Conservation (phyloP, 2,329 filamentous ascomycete genomes). For the Drechslerella coelobrocha region DNA sequence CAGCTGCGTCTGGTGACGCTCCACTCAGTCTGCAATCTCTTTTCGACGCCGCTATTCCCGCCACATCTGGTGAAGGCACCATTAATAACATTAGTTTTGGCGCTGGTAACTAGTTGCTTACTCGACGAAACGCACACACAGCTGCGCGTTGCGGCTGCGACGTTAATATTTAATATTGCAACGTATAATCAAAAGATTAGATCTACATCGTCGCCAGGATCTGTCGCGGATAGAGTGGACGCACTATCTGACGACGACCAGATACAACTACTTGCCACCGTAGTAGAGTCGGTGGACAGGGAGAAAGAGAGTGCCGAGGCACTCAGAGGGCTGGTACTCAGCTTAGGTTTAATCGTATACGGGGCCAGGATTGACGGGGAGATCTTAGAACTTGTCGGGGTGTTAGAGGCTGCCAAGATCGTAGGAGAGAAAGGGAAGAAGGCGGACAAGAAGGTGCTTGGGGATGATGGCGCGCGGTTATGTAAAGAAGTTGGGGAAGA, state of each 20-base stretch:
- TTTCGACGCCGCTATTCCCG: conserved; percentile 75
- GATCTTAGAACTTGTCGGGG: conserved; percentile 77
- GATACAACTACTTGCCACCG: conserved; percentile 79
- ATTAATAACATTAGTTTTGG: conserved; percentile 68
- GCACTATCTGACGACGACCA: conserved; percentile 73
- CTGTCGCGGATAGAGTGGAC: conserved; percentile 66
- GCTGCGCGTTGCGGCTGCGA: conserved; percentile 80
- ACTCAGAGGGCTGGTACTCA: conserved; percentile 76
- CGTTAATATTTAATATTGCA: conserved; percentile 82
- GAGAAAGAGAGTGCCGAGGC: conserved; percentile 69
- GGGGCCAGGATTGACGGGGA: conserved; percentile 73
- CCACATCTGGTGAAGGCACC: conserved; percentile 66
- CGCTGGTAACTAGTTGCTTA: conserved; percentile 77
- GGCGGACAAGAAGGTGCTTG: conserved; percentile 58
- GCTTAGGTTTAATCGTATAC: conserved; percentile 78
- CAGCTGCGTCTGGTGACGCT: conserved; percentile 81
- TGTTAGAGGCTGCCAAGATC: conserved; percentile 74
- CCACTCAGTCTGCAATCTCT: conserved; percentile 84
- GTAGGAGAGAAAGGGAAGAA: conserved; percentile 66
- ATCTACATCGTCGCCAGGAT: conserved; percentile 57
- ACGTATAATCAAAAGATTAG: conserved; percentile 68
- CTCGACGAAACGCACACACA: conserved; percentile 77
- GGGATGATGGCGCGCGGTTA: conserved; percentile 64
- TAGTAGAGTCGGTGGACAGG: conserved; percentile 74
- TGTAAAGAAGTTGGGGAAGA: conserved; percentile 63